Evolutionary conservation across 1,284 basidiomycete genomes (phyloP).

Genomic region (Apiotrichum porosum): DNA sequence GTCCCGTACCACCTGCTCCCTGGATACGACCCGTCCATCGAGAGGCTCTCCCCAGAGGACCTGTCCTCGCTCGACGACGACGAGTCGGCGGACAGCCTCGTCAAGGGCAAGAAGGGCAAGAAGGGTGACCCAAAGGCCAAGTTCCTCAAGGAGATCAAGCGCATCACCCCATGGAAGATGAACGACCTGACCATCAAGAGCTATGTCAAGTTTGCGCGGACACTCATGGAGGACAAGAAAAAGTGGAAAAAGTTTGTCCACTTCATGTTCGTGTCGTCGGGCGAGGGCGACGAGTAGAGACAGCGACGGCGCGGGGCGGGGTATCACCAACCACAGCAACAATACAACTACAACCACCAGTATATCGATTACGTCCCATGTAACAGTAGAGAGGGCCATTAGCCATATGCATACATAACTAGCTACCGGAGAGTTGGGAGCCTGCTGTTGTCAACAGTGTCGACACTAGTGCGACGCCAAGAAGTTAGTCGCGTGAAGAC

Average conservation of each 20-base stretch:
- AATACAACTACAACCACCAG: too few species aligned
- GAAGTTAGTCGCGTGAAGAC: too few species aligned
- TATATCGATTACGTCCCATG: too few species aligned
- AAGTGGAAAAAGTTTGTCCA: conserved; percentile 54
- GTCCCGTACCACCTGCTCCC: conserved; percentile 67
- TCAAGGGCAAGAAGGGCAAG: not conserved
- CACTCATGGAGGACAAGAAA: conserved; percentile 58
- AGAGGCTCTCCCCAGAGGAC: conserved; percentile 3
- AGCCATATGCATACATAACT: too few species aligned
- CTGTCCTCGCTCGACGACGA: conserved; percentile 1
- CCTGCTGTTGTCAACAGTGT: too few species aligned
- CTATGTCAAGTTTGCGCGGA: conserved; percentile 67
- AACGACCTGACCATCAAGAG: conserved; percentile 69
- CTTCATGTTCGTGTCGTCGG: conserved; percentile 35
- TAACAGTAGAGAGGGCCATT: too few species aligned
- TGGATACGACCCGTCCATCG: conserved; percentile 33
- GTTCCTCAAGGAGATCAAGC: conserved; percentile 48
- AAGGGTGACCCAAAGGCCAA: conserved; percentile 15
- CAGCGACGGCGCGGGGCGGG: too few species aligned
- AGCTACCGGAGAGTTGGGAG: too few species aligned
- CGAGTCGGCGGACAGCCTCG: not conserved
- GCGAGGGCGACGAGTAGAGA: too few species aligned
- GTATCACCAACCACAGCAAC: too few species aligned
- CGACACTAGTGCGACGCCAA: too few species aligned
- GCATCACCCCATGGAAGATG: conserved; percentile 66